These are phyloP conservation scores for Sporothrix globosa DNA, from an alignment of 2,329 filamentous ascomycete species.

Conservation along the genomic window DNA sequence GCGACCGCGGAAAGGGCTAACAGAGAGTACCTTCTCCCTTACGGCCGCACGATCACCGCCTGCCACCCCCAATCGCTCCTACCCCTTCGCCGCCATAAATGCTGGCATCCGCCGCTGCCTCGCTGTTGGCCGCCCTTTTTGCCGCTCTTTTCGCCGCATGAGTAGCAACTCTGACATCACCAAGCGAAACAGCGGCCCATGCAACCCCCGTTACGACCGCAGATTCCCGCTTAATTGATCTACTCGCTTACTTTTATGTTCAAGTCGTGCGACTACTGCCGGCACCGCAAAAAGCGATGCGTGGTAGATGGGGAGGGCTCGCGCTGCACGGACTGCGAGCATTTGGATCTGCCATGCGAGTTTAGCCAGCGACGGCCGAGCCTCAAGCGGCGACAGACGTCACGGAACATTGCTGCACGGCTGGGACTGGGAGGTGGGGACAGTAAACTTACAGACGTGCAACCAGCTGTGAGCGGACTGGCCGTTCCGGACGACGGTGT, in stretches of 20 bases:
- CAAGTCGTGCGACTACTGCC: constrained; percentile 31
- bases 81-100: not conserved
- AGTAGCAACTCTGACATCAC: constrained; percentile 10
- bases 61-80: not conserved
- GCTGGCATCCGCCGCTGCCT: not conserved
- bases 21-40: constrained; percentile 6
- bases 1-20: not conserved
- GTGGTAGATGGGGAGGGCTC: not conserved
- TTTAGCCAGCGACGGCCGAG: constrained; percentile 24
- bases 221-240: too few species aligned
- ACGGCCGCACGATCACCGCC: constrained; percentile 7
- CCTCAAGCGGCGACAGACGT: constrained; percentile 24
- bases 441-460: not conserved
- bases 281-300: constrained; percentile 30
- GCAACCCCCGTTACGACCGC: not conserved
- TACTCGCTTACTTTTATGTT: constrained; percentile 16
- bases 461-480: not conserved
- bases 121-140: constrained; percentile 13
- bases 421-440: not conserved
- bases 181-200: not conserved
- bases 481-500: not conserved
- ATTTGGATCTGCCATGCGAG: constrained; percentile 27
- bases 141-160: constrained; percentile 21
- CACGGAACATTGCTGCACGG: constrained; percentile 20
- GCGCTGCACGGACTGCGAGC: constrained; percentile 27